phyloP scores from a whole-genome alignment of 1,284 basidiomycete species.

The Xerocomus cyaneibrunnescens region DNA sequence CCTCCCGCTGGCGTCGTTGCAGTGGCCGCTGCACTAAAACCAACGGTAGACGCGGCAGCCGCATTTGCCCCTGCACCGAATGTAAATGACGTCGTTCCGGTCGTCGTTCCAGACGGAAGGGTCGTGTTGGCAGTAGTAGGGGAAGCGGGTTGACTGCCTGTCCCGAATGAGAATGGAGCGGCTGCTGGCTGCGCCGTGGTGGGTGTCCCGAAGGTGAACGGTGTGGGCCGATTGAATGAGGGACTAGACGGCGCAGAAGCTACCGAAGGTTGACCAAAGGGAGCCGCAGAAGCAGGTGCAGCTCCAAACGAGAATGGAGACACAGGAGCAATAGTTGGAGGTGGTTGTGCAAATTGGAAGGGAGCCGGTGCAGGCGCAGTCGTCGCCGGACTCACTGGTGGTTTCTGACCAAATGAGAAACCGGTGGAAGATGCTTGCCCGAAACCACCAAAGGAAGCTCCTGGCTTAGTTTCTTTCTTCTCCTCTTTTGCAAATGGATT shows the following conservation, averaged over 20 bases:
- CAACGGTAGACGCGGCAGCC: slow-evolving; percentile 38
- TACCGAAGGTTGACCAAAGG: slow-evolving; percentile 44
- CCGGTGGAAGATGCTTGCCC: slow-evolving; percentile 31
- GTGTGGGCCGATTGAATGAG: slow-evolving; percentile 41
- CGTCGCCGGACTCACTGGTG: slow-evolving; percentile 37
- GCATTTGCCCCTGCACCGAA: slow-evolving; percentile 32
- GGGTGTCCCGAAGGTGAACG: slow-evolving; percentile 42
- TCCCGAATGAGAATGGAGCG: slow-evolving; percentile 33
- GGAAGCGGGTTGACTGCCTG: slow-evolving; percentile 53
- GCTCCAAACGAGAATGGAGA: slow-evolving; percentile 50
- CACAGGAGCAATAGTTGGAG: slow-evolving; percentile 36
- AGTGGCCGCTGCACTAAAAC: slow-evolving; percentile 41
- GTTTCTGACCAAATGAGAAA: slow-evolving; percentile 38
- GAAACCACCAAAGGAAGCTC: slow-evolving; percentile 30
- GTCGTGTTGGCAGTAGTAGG: slow-evolving; percentile 43
- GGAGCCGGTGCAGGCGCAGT: slow-evolving; percentile 37
- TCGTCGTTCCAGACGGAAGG: slow-evolving; percentile 43
- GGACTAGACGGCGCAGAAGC: slow-evolving; percentile 56
- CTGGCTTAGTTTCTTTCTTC: slow-evolving; percentile 32
- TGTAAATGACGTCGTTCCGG: slow-evolving; percentile 41
- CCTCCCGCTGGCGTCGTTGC: slow-evolving; percentile 36
- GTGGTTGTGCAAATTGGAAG: slow-evolving; percentile 46
- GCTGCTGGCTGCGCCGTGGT: slow-evolving; percentile 28
- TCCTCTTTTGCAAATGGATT: slow-evolving; percentile 38
- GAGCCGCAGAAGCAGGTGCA: slow-evolving; percentile 36